Evolutionary conservation across 768 basidiomycete species (phyloP), one percentile per base, ranked within the genome.

Genomic region (Leccinum imitatum): DNA sequence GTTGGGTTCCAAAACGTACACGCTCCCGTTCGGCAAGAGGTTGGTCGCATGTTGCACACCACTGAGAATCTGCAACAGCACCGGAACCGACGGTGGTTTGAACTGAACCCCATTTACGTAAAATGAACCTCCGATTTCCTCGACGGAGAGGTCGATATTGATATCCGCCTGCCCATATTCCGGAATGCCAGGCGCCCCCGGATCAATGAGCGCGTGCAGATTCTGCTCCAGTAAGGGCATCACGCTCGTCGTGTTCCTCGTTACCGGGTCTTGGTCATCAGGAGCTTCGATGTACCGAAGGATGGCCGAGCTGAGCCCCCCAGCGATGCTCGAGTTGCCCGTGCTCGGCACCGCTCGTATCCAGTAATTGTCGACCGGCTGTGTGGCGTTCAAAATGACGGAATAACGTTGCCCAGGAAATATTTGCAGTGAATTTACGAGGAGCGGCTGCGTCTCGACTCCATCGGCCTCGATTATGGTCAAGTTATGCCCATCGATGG

Each of bases 301-400:
- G 23, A 48, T 48, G 21, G 47, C 47, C 0, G 47, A 48, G 8
- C 8, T 48, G 6, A 48, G 13, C 8, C 47, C 47, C 4, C 47
- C 47, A 7, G 11, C 23, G 6, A 21, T 21, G n/a, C 47, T 48
- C 8, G 47, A 19, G 8, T 48, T 48, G 5, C 21, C 23, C 6
- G 21, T 48, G 13, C 23, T 25, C 11, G 47, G 47, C 47, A 48
- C 21, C 6, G 80, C 77, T 21, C 80, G 78, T 23, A 84, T 75
- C 82, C 83, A 87, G 70, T 86, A 86, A 67, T 85, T 86, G 14
- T 61, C 75, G 13, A 80, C 65, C 0, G 74, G 69, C 57, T 82
- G 75, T 46, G 80, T 75, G 47, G 47, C 47, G 21, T 23, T 48
- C 6, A 48, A 48, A 13, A 48, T 14, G 14, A 48, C 47, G 3